Evolutionary conservation across 2,329 filamentous ascomycete genomes (phyloP), one percentile per base, ranked within the genome.

Genomic region (Magnaporthiopsis rhizophila): DNA sequence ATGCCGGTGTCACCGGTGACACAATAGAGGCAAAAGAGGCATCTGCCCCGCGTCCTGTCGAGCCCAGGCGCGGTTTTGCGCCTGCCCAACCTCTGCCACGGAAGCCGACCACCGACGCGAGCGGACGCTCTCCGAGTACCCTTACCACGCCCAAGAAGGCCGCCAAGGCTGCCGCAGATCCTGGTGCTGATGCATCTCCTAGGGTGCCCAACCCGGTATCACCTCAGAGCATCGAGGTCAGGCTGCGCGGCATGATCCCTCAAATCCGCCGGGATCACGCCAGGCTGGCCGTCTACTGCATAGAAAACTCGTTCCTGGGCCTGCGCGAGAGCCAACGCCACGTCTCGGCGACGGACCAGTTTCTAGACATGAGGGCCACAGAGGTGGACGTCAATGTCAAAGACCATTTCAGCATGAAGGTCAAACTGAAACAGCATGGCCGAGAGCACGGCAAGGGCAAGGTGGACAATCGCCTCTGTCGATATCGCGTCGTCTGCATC

Each of bases 361-460:
- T 86, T 68, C 78, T 79, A 3, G 73, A 74, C 58, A 72, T 85
- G 66, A 75, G 73, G 21, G 72, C 71, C 26, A 70, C 74, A 3
- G 72, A 77, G 0, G 71, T 73, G 0, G 71, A 75, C 21, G 64
- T 64, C 4, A 63, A 62, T 0, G 66, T 62, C 3, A 74, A 77
- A n/a, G 68, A 73, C 24, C 72, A 71, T 6, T 74, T 76, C 26
- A 77, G 76, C 3, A 79, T 85, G 73, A 79, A 76, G 67, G 75
- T 84, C 57, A 83, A 80, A 67, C 77, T 80, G 64, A 86, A 85
- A 77, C 81, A 81, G 69, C 79, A 76, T 69, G 73, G 61, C 67
- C 74, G 62, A 69, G 74, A 65, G 68, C 71, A 65, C 69, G 72
- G 71, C 30, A 78, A 76, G 65, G 72, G 74, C 45, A 81, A 80